Conservation (phyloP, 768 basidiomycete genomes). For the Leccinum boreale region DNA sequence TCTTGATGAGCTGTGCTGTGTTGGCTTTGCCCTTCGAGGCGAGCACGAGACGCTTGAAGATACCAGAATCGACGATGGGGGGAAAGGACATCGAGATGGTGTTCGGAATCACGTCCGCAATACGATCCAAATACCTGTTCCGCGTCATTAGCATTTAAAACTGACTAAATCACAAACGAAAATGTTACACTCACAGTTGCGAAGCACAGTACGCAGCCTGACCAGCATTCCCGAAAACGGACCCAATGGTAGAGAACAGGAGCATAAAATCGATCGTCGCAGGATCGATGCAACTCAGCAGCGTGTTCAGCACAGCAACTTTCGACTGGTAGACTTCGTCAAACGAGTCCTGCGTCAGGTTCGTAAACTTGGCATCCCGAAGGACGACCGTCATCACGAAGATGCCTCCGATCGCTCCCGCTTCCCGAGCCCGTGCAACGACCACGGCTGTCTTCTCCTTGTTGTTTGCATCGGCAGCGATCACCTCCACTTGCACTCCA, state of each 20-base stretch:
- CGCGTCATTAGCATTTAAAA: neutral
- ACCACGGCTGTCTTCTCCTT: conserved; percentile 22
- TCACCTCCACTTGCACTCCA: conserved; percentile 25
- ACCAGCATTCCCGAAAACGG: conserved; percentile 31
- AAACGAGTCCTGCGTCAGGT: conserved; percentile 33
- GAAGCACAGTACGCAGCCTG: conserved; percentile 25
- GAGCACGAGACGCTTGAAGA: conserved; percentile 32
- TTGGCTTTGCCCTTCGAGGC: conserved; percentile 27
- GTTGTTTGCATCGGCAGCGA: conserved; percentile 27
- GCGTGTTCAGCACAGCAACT: conserved; percentile 17
- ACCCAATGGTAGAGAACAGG: conserved; percentile 33
- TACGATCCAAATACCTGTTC: conserved; percentile 31
- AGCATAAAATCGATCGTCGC: conserved; percentile 29
- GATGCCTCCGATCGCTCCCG: conserved; percentile 30
- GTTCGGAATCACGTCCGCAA: conserved; percentile 30
- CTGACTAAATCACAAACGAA: too few species aligned
- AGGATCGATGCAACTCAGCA: conserved; percentile 16
- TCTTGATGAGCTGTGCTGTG: conserved; percentile 28
- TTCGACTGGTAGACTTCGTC: conserved; percentile 24
- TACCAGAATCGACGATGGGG: conserved; percentile 34
- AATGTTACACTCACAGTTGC: neutral
- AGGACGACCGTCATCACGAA: conserved; percentile 36
- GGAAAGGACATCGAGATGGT: conserved; percentile 33
- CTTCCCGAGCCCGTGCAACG: conserved; percentile 19
- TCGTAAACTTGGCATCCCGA: conserved; percentile 32